Evolutionary conservation across 495 filamentous ascomycete genomes (phyloP).

Genomic region (Aspergillus steynii): DNA sequence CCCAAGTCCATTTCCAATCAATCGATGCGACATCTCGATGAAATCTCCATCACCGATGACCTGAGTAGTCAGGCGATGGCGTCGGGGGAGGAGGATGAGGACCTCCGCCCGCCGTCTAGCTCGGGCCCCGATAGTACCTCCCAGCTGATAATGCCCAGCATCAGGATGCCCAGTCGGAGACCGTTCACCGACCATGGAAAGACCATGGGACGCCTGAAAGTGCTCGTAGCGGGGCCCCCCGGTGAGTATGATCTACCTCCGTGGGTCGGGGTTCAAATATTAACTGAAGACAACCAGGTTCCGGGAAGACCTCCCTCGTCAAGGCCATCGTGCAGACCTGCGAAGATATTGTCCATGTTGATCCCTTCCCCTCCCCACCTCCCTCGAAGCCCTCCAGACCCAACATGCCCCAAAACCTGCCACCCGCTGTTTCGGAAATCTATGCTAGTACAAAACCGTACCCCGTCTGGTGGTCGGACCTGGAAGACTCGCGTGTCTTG

Average conservation of each 20-base stretch:
- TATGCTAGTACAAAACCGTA: conserved; percentile 93
- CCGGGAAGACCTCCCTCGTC: conserved; percentile 88
- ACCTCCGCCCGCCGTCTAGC: conserved; percentile 24
- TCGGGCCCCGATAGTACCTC: conserved; percentile 56
- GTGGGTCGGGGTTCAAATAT: background rate
- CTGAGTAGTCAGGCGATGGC: conserved; percentile 48
- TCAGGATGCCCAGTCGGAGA: conserved; percentile 88
- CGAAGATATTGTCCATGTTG: conserved; percentile 95
- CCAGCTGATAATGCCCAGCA: conserved; percentile 96
- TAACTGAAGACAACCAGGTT: conserved; percentile 36
- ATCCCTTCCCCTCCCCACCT: conserved; percentile 61
- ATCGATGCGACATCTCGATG: conserved; percentile 49
- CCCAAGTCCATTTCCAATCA: conserved; percentile 53
- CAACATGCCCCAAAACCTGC: conserved; percentile 29
- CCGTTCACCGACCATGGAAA: conserved; percentile 90
- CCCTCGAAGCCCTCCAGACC: conserved; percentile 28
- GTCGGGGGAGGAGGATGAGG: conserved; percentile 50
- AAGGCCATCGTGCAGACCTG: conserved; percentile 93
- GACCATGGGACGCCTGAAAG: conserved; percentile 80
- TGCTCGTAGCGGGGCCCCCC: conserved; percentile 80
- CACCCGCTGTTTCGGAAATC: conserved; percentile 66
- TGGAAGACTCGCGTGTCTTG: conserved; percentile 71
- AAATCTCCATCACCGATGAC: conserved; percentile 53
- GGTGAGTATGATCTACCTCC: conserved; percentile 50
- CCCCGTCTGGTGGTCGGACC: conserved; percentile 92